A percentile compares a stretch with the other conserved stretches of the same genome.
phyloP scores from a whole-genome alignment of 2,329 filamentous ascomycete species.

The Exophiala sp. region DNA sequence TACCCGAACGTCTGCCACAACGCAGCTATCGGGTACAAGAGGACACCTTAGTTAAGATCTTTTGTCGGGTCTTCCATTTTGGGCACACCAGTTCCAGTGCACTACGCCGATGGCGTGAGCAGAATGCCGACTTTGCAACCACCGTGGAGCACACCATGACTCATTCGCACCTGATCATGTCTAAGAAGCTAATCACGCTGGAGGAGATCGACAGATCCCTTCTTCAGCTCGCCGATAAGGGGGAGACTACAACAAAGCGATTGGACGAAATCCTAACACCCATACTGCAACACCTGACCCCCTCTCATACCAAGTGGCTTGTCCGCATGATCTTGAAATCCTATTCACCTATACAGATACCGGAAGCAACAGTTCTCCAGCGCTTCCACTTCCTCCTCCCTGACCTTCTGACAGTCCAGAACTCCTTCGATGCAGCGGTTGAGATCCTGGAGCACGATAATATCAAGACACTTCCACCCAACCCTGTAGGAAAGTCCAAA shows the following conservation, averaged over 20 bases:
- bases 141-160: conserved; percentile 65
- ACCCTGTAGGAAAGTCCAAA: conserved; percentile 9
- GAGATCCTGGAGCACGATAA: conserved; percentile 10
- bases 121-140: conserved; percentile 65
- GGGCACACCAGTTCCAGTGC: conserved; percentile 59
- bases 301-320: conserved; percentile 81
- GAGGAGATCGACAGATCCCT: conserved; percentile 70
- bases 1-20: conserved; percentile 73
- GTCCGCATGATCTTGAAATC: conserved; percentile 75
- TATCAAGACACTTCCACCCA: conserved; percentile 10
- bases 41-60: conserved; percentile 59
- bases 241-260: conserved; percentile 41
- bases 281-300: conserved; percentile 59
- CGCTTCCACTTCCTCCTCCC: conserved; percentile 69
- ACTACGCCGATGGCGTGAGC: conserved; percentile 61
- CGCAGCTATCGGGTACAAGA: conserved; percentile 71
- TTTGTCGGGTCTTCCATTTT: conserved; percentile 65
- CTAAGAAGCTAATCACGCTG: conserved; percentile 54
- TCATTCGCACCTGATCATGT: conserved; percentile 39
- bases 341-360: conserved; percentile 64
- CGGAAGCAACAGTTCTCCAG: conserved; percentile 53
- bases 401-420: conserved; percentile 33
- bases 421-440: conserved; percentile 24
- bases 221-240: conserved; percentile 63
- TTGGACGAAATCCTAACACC: conserved; percentile 49